Evolutionary conservation across 192 early-diverging fungal genomes (phyloP).

Genomic region (Tieghemiomyces parasiticus): DNA sequence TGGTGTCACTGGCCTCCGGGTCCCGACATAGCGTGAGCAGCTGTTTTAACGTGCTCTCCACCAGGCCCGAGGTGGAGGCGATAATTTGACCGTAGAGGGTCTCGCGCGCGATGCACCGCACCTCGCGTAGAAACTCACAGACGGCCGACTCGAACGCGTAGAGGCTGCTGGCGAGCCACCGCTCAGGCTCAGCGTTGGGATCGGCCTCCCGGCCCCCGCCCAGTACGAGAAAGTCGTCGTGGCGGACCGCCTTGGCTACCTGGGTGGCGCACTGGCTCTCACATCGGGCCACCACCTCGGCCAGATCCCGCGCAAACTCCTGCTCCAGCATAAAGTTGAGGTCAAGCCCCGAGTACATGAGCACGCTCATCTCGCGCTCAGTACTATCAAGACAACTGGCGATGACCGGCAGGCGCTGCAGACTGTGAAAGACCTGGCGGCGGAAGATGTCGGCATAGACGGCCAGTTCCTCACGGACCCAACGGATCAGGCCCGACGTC

Average conservation of each 20-base stretch:
- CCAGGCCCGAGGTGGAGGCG: constrained; percentile 24
- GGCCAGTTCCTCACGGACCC: constrained; percentile 77
- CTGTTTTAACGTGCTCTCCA: constrained; percentile 31
- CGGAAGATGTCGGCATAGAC: constrained; percentile 73
- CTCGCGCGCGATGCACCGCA: constrained; percentile 31
- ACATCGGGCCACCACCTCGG: constrained; percentile 51
- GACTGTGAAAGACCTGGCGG: constrained; percentile 73
- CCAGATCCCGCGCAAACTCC: constrained; percentile 60
- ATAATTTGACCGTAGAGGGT: constrained; percentile 34
- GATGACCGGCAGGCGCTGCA: constrained; percentile 65
- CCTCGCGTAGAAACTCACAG: constrained; percentile 28
- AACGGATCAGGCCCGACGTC: constrained; percentile 86
- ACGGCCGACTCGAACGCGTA: constrained; percentile 27
- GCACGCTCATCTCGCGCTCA: constrained; percentile 56
- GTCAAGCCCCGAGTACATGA: constrained; percentile 75
- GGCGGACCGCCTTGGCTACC: constrained; percentile 45
- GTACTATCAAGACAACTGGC: constrained; percentile 69
- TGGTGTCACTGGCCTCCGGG: constrained; percentile 13
- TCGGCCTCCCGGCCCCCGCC: neutral
- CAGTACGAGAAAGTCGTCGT: constrained; percentile 50
- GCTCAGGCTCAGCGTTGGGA: neutral
- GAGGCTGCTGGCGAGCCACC: constrained; percentile 18
- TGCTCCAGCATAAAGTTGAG: constrained; percentile 69
- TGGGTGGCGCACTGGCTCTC: constrained; percentile 40
- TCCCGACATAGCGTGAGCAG: constrained; percentile 24